Evolutionary conservation across 2,329 filamentous ascomycete species (phyloP).

Genomic region (Sordariomycetes sp.): DNA sequence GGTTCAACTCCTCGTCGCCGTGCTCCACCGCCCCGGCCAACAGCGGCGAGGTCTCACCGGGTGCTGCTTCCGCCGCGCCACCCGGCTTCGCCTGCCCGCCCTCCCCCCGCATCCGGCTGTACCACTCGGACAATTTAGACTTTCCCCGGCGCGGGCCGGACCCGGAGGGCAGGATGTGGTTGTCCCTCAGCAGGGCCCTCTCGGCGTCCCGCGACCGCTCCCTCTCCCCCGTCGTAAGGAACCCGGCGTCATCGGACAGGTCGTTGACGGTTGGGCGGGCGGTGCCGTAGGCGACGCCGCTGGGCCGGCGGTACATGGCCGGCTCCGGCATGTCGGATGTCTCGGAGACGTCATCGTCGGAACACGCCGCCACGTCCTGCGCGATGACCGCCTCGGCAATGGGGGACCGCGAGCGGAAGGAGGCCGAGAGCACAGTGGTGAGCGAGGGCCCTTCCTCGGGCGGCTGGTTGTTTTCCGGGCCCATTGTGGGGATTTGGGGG

Average conservation of each 20-base stretch:
- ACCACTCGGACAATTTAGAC: slow-evolving; percentile 28
- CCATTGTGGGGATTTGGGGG: background rate
- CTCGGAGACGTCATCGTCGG: slow-evolving; percentile 33
- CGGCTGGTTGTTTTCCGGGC: background rate
- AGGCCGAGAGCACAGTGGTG: slow-evolving; percentile 11
- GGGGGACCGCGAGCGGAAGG: slow-evolving; percentile 50
- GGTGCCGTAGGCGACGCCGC: slow-evolving; percentile 63
- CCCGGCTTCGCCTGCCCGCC: slow-evolving; percentile 18
- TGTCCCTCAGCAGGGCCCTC: slow-evolving; percentile 51
- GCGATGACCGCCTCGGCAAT: slow-evolving; percentile 56
- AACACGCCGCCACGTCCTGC: slow-evolving; percentile 54
- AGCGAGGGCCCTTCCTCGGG: background rate
- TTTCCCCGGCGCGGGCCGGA: slow-evolving; percentile 9
- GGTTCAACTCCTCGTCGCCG: slow-evolving; percentile 48
- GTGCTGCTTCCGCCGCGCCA: background rate
- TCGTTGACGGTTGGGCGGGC: slow-evolving; percentile 60
- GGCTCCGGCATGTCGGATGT: slow-evolving; percentile 24
- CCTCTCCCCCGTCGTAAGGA: slow-evolving; percentile 43
- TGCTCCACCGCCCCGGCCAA: slow-evolving; percentile 20
- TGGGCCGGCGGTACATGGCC: slow-evolving; percentile 62
- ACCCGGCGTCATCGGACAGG: slow-evolving; percentile 30
- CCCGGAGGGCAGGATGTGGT: slow-evolving; percentile 51
- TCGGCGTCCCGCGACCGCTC: slow-evolving; percentile 47
- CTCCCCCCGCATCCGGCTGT: slow-evolving; percentile 32
- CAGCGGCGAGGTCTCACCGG: slow-evolving; percentile 28